phyloP scores from a whole-genome alignment of 2,329 filamentous ascomycete genomes.

The Alternaria metachromatica region DNA sequence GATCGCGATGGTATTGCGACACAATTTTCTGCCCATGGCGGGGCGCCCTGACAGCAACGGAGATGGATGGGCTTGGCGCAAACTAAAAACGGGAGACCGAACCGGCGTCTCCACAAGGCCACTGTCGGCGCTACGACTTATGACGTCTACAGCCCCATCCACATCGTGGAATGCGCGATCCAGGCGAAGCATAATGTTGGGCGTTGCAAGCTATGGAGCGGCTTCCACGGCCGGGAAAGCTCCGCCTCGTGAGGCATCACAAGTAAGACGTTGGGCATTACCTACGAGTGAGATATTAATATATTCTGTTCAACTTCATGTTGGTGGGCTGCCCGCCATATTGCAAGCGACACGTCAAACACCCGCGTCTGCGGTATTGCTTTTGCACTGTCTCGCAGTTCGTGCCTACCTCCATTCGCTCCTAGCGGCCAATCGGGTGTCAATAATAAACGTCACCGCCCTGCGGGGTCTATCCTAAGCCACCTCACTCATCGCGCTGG shows the following conservation, averaged over 20 bases:
- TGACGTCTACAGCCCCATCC: slow-evolving; percentile 1
- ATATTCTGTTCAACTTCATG: slow-evolving; percentile 2
- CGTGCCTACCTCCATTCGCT: slow-evolving; percentile 11
- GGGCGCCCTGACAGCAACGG: slow-evolving; percentile 18
- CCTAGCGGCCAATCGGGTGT: slow-evolving; percentile 34
- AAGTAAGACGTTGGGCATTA: slow-evolving; percentile 5
- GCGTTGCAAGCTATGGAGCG: slow-evolving; percentile 3
- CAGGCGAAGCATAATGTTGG: slow-evolving; percentile 14
- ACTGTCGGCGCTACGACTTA: slow-evolving; percentile 32
- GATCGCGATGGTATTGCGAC: slow-evolving; percentile 14
- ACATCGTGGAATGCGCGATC: slow-evolving; percentile 12
- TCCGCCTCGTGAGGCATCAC: not conserved
- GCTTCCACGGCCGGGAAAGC: slow-evolving; percentile 40
- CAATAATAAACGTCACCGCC: slow-evolving; percentile 38
- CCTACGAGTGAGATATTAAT: slow-evolving; percentile 36
- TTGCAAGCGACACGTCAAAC: slow-evolving; percentile 1
- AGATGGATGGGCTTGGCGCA: slow-evolving; percentile 32
- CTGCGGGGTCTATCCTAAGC: slow-evolving; percentile 28
- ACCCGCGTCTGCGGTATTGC: slow-evolving; percentile 22
- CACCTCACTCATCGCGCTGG: slow-evolving; percentile 29
- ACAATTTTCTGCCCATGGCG: slow-evolving; percentile 15
- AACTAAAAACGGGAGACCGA: slow-evolving; percentile 31
- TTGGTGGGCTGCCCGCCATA: not conserved
- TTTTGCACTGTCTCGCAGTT: slow-evolving; percentile 21
- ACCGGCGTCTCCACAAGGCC: slow-evolving; percentile 11